Evolutionary conservation across 768 basidiomycete genomes (phyloP).

Genomic region (Mycena kentingensis): DNA sequence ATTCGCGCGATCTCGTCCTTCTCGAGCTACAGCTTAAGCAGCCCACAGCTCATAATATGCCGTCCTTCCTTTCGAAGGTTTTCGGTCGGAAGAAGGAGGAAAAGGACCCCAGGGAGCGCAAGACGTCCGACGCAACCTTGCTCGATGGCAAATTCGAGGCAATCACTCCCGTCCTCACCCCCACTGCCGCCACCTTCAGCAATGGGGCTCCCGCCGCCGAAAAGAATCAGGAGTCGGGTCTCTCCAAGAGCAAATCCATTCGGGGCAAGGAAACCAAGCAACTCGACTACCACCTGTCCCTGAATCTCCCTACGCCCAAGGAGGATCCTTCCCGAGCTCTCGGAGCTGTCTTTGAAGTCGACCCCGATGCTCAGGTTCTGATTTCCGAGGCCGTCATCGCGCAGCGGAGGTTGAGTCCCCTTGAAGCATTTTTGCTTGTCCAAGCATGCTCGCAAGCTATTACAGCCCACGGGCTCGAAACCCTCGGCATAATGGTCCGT

Average conservation of each 20-base stretch:
- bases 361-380: conserved; percentile 47
- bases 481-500: conserved; percentile 68
- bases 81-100: conserved; percentile 73
- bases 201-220: conserved; percentile 29
- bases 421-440: conserved; percentile 65
- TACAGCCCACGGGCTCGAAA: conserved; percentile 69
- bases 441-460: conserved; percentile 72
- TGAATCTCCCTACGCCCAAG: conserved; percentile 59
- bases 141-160: conserved; percentile 79
- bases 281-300: conserved; percentile 53
- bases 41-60: too few relatives aligned
- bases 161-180: conserved; percentile 53
- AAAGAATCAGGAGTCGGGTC: conserved; percentile 46
- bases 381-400: conserved; percentile 59
- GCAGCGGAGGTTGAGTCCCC: conserved; percentile 57
- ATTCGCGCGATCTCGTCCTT: conserved; percentile 31
- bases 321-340: conserved; percentile 49
- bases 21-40: neutral
- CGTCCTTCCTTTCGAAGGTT: conserved; percentile 77
- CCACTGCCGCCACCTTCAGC: conserved; percentile 40
- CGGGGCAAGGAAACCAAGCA: conserved; percentile 31
- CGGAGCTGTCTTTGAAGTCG: conserved; percentile 61
- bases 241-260: conserved; percentile 54
- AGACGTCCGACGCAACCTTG: conserved; percentile 45
- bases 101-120: conserved; percentile 41